Percentiles rank a stretch among this genome's conserved stretches.
Conservation (phyloP, 169 alveolate genomes). For the Eimeria maxima region DNA sequence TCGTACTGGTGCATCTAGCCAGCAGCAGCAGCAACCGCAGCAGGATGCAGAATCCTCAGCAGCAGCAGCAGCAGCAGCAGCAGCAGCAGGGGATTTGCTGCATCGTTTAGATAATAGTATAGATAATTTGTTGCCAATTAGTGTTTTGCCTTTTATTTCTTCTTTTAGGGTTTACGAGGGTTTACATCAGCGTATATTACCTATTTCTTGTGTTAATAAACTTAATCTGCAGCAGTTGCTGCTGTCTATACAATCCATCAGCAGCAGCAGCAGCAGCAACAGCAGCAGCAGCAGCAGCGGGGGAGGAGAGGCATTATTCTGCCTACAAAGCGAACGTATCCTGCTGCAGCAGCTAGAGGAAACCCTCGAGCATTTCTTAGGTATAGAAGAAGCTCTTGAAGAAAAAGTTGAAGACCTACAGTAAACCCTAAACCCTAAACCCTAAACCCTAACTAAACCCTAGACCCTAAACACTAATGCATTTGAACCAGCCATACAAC, state of each 20-base stretch:
- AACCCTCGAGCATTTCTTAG: not conserved
- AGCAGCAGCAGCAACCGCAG: not conserved
- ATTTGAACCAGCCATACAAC: too few species aligned
- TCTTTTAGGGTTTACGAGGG: not conserved
- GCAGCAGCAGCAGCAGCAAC: conserved; percentile 21
- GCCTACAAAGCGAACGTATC: not conserved
- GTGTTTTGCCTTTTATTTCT: not conserved
- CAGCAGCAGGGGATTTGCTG: conserved; percentile 27
- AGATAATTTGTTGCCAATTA: not conserved
- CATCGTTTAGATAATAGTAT: not conserved
- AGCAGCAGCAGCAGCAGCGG: conserved; percentile 37
- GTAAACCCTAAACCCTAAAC: conserved; percentile 35
- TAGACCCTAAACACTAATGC: not conserved
- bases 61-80: conserved; percentile 41
- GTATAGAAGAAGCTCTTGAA: not conserved
- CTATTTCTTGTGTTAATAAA: not conserved
- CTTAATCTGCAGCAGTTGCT: conserved; percentile 32
- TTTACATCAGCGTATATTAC: not conserved
- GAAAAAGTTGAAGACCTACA: not conserved
- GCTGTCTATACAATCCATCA: not conserved
- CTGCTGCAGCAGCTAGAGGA: not conserved
- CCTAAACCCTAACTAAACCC: conserved; percentile 34
- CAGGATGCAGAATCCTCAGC: not conserved
- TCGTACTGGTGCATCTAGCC: too few species aligned
- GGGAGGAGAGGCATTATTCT: not conserved